Percentiles rank a stretch among this genome's conserved stretches.
Conservation (phyloP, 306 rosid genomes). For the Sechiopsis laciniata region DNA sequence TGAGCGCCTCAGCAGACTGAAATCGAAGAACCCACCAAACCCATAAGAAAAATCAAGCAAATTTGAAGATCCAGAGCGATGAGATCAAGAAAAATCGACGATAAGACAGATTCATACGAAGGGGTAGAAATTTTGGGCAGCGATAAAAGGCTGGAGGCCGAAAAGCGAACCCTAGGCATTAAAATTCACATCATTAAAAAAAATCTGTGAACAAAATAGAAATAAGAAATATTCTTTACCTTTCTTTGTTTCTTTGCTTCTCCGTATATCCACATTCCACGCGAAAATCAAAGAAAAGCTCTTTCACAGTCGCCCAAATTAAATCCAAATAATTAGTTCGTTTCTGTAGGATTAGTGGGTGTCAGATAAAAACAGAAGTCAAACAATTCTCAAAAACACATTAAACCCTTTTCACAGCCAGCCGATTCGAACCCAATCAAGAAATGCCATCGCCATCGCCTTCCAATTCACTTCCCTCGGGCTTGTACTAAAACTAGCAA, state of each 20-base stretch:
- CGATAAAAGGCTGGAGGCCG: constrained; percentile 27
- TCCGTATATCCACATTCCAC: constrained; percentile 21
- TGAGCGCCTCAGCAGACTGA: constrained; percentile 15
- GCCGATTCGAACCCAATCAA: constrained; percentile 16
- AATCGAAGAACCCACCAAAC: constrained; percentile 28
- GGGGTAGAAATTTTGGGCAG: constrained; percentile 23
- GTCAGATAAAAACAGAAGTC: constrained; percentile 22
- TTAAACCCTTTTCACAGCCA: constrained; percentile 14
- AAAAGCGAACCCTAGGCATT: constrained; percentile 50
- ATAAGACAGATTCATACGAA: constrained; percentile 25
- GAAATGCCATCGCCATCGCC: background rate
- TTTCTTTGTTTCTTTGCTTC: background rate
- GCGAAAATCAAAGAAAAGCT: constrained; percentile 24
- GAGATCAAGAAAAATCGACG: constrained; percentile 35
- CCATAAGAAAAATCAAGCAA: constrained; percentile 27
- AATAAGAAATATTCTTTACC: constrained; percentile 20
- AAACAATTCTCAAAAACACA: background rate
- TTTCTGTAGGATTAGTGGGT: constrained; percentile 19
- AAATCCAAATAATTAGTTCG: constrained; percentile 21
- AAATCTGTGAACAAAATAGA: constrained; percentile 12
- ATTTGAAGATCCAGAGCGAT: constrained; percentile 30
- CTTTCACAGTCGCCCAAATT: constrained; percentile 18
- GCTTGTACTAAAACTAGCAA: background rate
- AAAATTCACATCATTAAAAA: constrained; percentile 34
- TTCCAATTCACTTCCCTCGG: background rate